Base-by-base conservation (phyloP, 306 rosid species). In the Lathyrus aphaca region DNA sequence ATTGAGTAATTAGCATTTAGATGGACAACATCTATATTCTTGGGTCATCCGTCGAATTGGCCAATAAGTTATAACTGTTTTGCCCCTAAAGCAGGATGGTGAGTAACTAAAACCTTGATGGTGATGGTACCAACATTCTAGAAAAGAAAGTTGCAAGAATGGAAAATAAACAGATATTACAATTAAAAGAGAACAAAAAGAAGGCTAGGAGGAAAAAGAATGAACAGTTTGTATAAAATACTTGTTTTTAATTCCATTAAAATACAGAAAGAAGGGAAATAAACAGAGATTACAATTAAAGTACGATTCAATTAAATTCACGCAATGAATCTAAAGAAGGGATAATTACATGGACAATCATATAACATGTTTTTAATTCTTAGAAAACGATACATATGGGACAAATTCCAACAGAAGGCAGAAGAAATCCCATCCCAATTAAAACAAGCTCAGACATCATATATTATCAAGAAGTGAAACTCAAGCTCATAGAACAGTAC, bases 401-500 rank as follows among this genome's bases (percentile, higher is more conserved):
- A 49, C 40, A 62, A 37, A 48, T 15, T 72, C 63, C 77, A 62
- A 37, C 40, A n/a, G 13, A 23, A 48, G 25, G 44, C 53, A 49
- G 12, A 23, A 38, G 17, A 63, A 72, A 35, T 38, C 32, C 4
- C 19, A 21, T 63, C 62, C 35, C 40, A 46, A 46, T 14, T 19
- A 71, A 71, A 43, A 58, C 17, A 19, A 19, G 21, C 60, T 44
- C 37, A 17, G 39, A 30, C 51, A 25, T 14, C 8, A 57, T 3
- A n/a, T n/a, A 7, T 5, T 25, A 57, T 9, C 17, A 63, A 19
- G 68, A 63, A 39, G 48, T 53, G 32, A 18, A 58, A 46, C 39
- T 70, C 56, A 48, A 25, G 54, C 17, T 4, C 29, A 17, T 45
- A 58, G 14, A 56, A 35, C 46, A 44, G 59, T 43, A 21, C 32